Evolutionary conservation across 176 grass and related monocot species (phyloP).

Genomic region (Paspalum vaginatum): DNA sequence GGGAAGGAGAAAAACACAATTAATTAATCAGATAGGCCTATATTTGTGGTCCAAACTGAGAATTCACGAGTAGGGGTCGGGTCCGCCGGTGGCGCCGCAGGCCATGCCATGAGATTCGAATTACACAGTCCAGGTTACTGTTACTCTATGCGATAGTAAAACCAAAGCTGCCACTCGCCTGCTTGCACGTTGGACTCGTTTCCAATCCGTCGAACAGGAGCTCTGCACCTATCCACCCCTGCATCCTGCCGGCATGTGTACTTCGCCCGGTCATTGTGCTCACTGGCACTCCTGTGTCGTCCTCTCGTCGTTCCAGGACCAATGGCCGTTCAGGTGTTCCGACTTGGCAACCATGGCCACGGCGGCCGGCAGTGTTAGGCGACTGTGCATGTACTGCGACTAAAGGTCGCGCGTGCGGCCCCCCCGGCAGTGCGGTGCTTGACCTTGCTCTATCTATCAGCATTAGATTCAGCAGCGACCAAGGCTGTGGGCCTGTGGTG

Average conservation of each 20-base stretch:
- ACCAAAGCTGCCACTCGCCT: neutral
- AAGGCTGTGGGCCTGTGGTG: neutral
- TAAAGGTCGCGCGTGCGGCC: neutral
- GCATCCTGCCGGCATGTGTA: neutral
- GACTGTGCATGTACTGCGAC: neutral
- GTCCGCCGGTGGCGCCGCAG: neutral
- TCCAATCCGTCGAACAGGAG: neutral
- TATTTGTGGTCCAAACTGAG: too few species aligned
- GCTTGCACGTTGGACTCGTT: neutral
- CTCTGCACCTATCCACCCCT: neutral
- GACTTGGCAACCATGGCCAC: neutral
- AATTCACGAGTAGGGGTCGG: neutral
- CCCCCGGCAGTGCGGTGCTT: neutral
- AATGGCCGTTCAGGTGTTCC: neutral
- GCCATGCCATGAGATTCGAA: neutral
- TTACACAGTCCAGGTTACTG: neutral
- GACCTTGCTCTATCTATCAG: slow-evolving; percentile 16
- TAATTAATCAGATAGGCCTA: too few species aligned
- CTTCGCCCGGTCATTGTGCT: neutral
- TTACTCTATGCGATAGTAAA: neutral
- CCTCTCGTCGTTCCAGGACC: neutral
- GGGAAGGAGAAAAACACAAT: too few species aligned
- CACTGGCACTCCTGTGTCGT: neutral
- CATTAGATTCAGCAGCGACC: too few species aligned
- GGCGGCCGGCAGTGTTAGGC: neutral